These are phyloP conservation scores for Endogone sp. DNA, from an alignment of 192 early-diverging fungal genomes.

Conservation along the genomic window DNA sequence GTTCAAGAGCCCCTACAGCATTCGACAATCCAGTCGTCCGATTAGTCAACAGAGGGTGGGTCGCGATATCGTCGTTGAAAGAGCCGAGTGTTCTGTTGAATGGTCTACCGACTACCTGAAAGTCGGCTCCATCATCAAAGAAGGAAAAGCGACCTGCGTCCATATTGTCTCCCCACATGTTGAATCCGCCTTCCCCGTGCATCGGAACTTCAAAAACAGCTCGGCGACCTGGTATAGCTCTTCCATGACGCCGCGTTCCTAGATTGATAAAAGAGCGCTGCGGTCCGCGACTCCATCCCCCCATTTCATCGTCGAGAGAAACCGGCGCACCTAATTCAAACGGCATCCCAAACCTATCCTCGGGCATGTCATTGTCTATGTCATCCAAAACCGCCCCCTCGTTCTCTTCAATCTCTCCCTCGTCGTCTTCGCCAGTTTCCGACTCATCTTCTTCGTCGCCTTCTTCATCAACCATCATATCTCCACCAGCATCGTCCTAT, in stretches of 20 bases:
- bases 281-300: constrained; percentile 22
- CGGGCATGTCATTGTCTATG: constrained; percentile 36
- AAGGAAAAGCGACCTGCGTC: constrained; percentile 23
- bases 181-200: not conserved
- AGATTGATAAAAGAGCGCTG: constrained; percentile 30
- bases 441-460: constrained; percentile 53
- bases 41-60: constrained; percentile 59
- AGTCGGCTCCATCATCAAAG: constrained; percentile 24
- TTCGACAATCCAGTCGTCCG: too few relatives aligned
- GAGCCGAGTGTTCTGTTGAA: constrained; percentile 31
- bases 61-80: constrained; percentile 51
- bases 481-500: constrained; percentile 47
- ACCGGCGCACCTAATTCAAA: constrained; percentile 16
- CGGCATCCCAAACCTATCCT: constrained; percentile 33
- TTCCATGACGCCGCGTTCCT: constrained; percentile 36
- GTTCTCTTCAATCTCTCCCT: constrained; percentile 37
- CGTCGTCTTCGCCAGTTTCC: constrained; percentile 46
- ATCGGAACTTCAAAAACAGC: constrained; percentile 23
- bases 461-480: constrained; percentile 51
- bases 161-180: not conserved
- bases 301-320: constrained; percentile 23
- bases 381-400: constrained; percentile 47
- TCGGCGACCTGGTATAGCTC: constrained; percentile 24
- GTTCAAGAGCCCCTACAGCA: not conserved
- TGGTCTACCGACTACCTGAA: constrained; percentile 33